Evolutionary conservation across 2,329 filamentous ascomycete species (phyloP).

Genomic region (Plenodomus tracheiphilus): DNA sequence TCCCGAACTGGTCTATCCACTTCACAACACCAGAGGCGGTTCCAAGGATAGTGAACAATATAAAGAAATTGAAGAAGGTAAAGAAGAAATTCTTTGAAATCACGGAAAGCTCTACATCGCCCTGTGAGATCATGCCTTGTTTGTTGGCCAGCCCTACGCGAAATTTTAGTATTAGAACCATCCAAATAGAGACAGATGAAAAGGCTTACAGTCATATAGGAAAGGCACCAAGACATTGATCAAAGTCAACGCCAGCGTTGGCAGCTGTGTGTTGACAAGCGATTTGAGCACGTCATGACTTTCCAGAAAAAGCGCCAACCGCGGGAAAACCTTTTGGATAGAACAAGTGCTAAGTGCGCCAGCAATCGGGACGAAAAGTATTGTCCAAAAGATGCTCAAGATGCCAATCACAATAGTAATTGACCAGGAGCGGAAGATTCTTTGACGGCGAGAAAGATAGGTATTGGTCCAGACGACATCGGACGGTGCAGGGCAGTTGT

Average conservation of each 20-base stretch:
- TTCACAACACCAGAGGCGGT: conserved; percentile 75
- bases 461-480: conserved; percentile 97
- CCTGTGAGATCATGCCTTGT: conserved; percentile 93
- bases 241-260: conserved; percentile 81
- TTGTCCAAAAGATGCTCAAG: conserved; percentile 85
- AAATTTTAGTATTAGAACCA: neutral
- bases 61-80: conserved; percentile 97
- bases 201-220: conserved; percentile 76
- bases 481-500: conserved; percentile 81
- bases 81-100: conserved; percentile 99
- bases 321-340: conserved; percentile 72
- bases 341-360: conserved; percentile 79
- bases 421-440: conserved; percentile 78
- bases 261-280: conserved; percentile 83
- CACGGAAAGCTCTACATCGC: conserved; percentile 89
- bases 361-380: conserved; percentile 78
- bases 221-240: conserved; percentile 91
- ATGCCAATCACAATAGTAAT: conserved; percentile 83
- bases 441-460: conserved; percentile 73
- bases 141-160: conserved; percentile 72
- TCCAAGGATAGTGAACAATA: conserved; percentile 87
- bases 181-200: neutral
- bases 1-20: conserved; percentile 65
- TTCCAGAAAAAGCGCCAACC: conserved; percentile 68
- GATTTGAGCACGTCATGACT: conserved; percentile 71